Base-by-base conservation (phyloP, 208 protist genomes). In the Wallacemonas sp. region DNA sequence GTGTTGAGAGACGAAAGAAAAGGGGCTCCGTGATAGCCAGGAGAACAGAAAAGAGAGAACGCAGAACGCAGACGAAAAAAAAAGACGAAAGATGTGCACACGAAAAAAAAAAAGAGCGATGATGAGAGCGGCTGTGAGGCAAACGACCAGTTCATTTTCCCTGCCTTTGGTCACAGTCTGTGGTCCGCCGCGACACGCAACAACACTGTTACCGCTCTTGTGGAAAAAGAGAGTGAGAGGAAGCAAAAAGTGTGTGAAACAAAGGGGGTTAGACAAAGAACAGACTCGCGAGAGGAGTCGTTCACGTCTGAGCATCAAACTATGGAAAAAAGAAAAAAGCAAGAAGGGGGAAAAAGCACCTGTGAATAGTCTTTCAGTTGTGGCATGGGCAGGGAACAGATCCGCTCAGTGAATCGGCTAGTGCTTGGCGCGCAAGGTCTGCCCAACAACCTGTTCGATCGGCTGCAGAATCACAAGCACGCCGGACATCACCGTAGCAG, bases 61-160 rank as follows among this genome's bases (percentile, higher is more conserved):
- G 39, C 5, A 45, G n/a, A 45, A 63, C 36, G 42, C 36, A 63
- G 20, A 45, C 36, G 25, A 62, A 23, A 41, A 45, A 63, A 63
- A 63, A 63, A 63, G 20, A 45, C 36, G 25, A 62, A 23, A 41
- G 48, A 50, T 49, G 10, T 33, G 36, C 44, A 32, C 14, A 49
- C 11, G 33, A 36, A 49, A 49, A 33, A 22, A n/a, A 65, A 36
- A 36, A 65, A 65, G 4, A 50, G 48, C 48, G 31, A 49, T n/a
- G 49, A 65, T 50, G 49, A 65, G 36, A 49, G 49, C 12, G 36
- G 33, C 20, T 46, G 11, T 0, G 29, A 59, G 32, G 12, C 28
- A 0, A 32, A 63, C 14, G 14, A 63, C 36, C 8, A 22, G 38
- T 25, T 18, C 42, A 22, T 18, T n/a, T n/a, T n/a, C n/a, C n/a